A percentile compares a stretch with the other conserved stretches of the same genome.
phyloP scores from a whole-genome alignment of 768 basidiomycete genomes.

The Lactarius quietus region DNA sequence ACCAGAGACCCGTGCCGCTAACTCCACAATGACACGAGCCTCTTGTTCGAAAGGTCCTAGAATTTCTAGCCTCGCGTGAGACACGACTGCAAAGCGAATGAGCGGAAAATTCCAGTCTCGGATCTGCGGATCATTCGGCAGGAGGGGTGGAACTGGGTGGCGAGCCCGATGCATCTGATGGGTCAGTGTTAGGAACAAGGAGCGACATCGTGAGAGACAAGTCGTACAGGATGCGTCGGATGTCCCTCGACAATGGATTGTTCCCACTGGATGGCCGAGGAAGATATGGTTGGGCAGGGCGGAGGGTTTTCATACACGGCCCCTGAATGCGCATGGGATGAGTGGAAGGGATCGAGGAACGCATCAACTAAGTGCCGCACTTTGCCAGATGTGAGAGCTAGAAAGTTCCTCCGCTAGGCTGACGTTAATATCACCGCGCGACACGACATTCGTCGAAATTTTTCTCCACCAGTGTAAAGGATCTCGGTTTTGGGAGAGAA shows the following conservation, averaged over 20 bases:
- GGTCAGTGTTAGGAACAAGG: conserved; percentile 10
- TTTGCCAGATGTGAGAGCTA: conserved; percentile 45
- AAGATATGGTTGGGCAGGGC: conserved; percentile 39
- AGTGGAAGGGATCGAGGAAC: not conserved
- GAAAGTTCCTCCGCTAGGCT: conserved; percentile 41
- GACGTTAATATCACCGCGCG: conserved; percentile 34
- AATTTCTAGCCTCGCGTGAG: conserved; percentile 37
- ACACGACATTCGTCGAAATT: conserved; percentile 38
- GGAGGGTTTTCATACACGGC: conserved; percentile 42
- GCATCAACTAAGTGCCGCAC: conserved; percentile 30
- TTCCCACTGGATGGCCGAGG: conserved; percentile 50
- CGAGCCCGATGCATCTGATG: conserved; percentile 53
- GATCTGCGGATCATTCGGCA: conserved; percentile 11
- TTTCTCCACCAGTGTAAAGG: conserved; percentile 43
- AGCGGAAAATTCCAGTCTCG: conserved; percentile 51
- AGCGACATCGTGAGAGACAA: not conserved
- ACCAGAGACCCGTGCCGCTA: conserved; percentile 35
- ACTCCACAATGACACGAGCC: conserved; percentile 34
- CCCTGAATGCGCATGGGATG: conserved; percentile 30
- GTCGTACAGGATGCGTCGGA: conserved; percentile 53
- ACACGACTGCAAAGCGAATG: conserved; percentile 46
- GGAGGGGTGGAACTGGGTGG: conserved; percentile 35
- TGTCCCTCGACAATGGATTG: conserved; percentile 57
- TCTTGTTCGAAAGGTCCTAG: conserved; percentile 44
- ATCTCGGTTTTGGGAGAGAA: conserved; percentile 32